These are phyloP conservation scores for Pneumocystis sp. DNA, from an alignment of 1,139 yeast genomes.

Conservation along the genomic window DNA sequence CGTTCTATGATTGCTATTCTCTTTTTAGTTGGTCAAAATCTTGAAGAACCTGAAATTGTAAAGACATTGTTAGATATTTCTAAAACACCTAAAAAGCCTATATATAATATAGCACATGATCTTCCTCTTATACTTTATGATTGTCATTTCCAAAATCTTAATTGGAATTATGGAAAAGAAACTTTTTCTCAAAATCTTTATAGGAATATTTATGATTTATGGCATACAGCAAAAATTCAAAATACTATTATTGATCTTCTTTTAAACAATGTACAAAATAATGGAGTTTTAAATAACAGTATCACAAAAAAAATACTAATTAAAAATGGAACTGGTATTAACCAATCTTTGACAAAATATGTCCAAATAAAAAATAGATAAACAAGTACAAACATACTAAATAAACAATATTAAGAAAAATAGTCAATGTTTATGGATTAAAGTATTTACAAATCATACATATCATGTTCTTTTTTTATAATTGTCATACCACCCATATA, in stretches of 20 bases:
- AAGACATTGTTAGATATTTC: slow-evolving; percentile 43
- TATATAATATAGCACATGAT: slow-evolving; percentile 82
- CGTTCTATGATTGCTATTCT: slow-evolving; percentile 84
- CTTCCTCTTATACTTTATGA: slow-evolving; percentile 80
- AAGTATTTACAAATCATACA: neutral
- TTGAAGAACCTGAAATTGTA: slow-evolving; percentile 49
- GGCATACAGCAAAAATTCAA: neutral
- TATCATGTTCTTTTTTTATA: neutral
- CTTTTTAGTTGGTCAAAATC: slow-evolving; percentile 62
- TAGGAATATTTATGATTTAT: neutral
- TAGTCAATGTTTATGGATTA: neutral
- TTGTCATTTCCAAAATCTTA: slow-evolving; percentile 56
- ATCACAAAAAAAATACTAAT: neutral
- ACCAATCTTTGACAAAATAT: neutral
- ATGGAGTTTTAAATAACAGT: neutral
- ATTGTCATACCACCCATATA: neutral
- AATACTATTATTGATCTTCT: neutral
- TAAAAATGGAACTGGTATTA: neutral
- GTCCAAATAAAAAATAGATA: neutral
- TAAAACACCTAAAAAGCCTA: slow-evolving; percentile 53
- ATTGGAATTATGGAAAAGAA: slow-evolving; percentile 36
- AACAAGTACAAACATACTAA: neutral
- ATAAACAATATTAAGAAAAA: neutral
- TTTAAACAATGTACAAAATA: neutral
- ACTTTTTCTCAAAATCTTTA: slow-evolving; percentile 1